phyloP scores from a whole-genome alignment of 345 rosid genomes.

The Dimocarpus longan region DNA sequence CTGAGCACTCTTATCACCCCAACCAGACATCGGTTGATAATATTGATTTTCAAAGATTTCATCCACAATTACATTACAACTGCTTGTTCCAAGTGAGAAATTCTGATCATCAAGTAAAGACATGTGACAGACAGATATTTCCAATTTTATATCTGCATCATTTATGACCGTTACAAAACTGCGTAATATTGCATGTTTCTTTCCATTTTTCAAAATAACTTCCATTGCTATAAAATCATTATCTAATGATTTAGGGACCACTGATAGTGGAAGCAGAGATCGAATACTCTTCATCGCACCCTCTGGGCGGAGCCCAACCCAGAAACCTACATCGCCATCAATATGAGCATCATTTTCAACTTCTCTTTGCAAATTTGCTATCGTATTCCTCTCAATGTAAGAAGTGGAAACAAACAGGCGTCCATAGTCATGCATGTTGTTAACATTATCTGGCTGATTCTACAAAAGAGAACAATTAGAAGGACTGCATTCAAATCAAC shows the following conservation, averaged over 20 bases:
- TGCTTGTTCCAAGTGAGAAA: constrained; percentile 44
- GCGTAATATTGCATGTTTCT: constrained; percentile 91
- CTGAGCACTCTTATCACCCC: constrained; percentile 51
- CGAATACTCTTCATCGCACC: constrained; percentile 84
- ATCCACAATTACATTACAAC: constrained; percentile 43
- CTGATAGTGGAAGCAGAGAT: constrained; percentile 80
- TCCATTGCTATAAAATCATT: constrained; percentile 82
- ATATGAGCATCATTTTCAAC: constrained; percentile 41
- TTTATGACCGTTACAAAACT: constrained; percentile 79
- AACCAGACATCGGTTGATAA: constrained; percentile 47
- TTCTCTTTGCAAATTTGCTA: constrained; percentile 56
- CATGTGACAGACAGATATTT: constrained; percentile 54
- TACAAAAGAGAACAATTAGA: constrained; percentile 26
- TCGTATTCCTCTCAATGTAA: constrained; percentile 69
- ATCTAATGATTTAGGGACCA: constrained; percentile 68
- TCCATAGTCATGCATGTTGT: constrained; percentile 60
- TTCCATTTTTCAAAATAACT: constrained; percentile 84
- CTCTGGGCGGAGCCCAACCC: constrained; percentile 69
- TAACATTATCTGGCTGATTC: constrained; percentile 50
- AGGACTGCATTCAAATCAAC: background rate
- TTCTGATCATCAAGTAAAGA: constrained; percentile 36
- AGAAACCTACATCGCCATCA: constrained; percentile 81
- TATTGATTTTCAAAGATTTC: constrained; percentile 65
- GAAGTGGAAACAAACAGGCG: constrained; percentile 69
- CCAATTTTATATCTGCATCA: constrained; percentile 83